Evolutionary conservation across 139 green algal species (phyloP), one percentile per base, ranked within the genome.

Genomic region (Coccomyxa sp.): DNA sequence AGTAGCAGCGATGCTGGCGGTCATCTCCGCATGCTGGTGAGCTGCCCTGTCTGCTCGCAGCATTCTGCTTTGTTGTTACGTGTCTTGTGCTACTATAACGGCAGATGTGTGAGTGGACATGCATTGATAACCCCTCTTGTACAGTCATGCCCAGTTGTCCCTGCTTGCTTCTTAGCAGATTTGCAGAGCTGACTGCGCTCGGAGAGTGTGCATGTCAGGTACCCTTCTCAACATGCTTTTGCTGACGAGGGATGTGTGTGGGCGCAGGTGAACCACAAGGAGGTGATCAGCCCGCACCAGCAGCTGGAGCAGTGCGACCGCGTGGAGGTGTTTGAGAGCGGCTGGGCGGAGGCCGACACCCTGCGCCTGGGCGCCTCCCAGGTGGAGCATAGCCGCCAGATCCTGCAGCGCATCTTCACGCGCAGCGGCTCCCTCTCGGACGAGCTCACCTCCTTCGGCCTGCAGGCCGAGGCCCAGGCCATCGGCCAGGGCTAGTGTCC

Each of bases 191-290:
- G 22, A 12, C 64, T 12, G 22, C 64, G 8, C 22, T 27, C 33
- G 18, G 64, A 35, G 64, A 31, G 18, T 27, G 22, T 71, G 8
- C 8, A 36, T 34, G 12, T 10, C 22, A 71, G 18, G 12, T 16
- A 39, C n/a, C n/a, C n/a, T n/a, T n/a, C n/a, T n/a, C n/a, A n/a
- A n/a, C n/a, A n/a, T n/a, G n/a, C n/a, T n/a, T n/a, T 35, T 7
- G 38, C 39, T 18, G 33, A 77, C 10, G 9, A 6, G 10, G 16
- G 39, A 35, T 18, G 0, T 14, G 7, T 29, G 8, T 71, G 39
- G 29, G 29, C 68, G 73, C 73, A 68, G 74, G 74, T 78, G 37
- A 78, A 78, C 44, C 37, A 64, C 31, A 41, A 78, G 74, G 74
- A 70, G 41, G 74, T 37, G 33, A 31, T 12, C 31, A 44, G 54